phyloP scores from a whole-genome alignment of 2,329 filamentous ascomycete genomes.

The Aspergillus flavus region DNA sequence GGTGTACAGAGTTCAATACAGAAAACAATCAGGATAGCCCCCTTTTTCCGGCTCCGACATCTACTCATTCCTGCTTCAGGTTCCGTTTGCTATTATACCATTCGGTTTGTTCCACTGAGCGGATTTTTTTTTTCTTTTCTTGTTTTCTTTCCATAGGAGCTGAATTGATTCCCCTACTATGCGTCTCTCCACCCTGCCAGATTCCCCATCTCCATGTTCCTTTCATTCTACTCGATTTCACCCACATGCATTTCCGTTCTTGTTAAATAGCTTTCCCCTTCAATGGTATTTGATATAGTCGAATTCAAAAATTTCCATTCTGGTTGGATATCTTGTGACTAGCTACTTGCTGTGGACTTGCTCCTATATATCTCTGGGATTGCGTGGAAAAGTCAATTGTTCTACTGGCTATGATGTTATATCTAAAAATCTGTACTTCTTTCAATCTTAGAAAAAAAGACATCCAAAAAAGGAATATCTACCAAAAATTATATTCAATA shows the following conservation, averaged over 20 bases:
- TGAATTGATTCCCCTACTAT: slow-evolving; percentile 14
- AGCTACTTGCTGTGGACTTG: background rate
- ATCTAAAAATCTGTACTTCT: background rate
- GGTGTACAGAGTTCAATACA: slow-evolving; percentile 6
- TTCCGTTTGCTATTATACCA: slow-evolving; percentile 16
- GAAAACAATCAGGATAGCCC: slow-evolving; percentile 7
- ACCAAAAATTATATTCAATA: background rate
- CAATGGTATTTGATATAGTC: slow-evolving; percentile 7
- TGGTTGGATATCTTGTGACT: background rate
- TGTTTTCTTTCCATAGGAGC: slow-evolving; percentile 11
- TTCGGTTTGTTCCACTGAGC: slow-evolving; percentile 20
- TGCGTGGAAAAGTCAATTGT: background rate
- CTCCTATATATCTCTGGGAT: background rate
- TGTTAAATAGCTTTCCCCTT: slow-evolving; percentile 14
- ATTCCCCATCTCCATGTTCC: slow-evolving; percentile 5
- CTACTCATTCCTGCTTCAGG: slow-evolving; percentile 7
- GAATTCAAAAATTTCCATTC: slow-evolving; percentile 1
- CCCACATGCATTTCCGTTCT: slow-evolving; percentile 14
- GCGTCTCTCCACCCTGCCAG: background rate
- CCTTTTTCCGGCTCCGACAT: background rate
- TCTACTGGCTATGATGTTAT: background rate
- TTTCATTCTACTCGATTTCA: background rate
- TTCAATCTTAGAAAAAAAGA: background rate
- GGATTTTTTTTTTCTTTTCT: slow-evolving; percentile 4
- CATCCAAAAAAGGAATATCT: background rate